Base-by-base conservation (phyloP, 768 basidiomycete species). In the Neoboletus brunneissimus region DNA sequence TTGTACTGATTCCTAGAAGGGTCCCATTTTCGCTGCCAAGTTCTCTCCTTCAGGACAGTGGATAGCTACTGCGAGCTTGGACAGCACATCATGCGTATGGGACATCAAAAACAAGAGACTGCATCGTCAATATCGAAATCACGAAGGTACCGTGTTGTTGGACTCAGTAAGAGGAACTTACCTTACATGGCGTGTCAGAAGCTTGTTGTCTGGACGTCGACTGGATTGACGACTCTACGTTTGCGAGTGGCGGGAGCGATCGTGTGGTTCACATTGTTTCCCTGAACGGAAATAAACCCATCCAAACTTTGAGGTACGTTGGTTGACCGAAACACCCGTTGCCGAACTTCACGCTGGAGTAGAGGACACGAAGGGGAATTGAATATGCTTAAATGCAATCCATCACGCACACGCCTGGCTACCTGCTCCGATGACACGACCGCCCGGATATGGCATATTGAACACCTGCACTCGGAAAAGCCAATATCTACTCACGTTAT, bases 371-470 rank as follows among this genome's bases (percentile, higher is more conserved):
- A 73, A 20, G 80, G 85, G 55, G 91, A 94, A 68, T 79, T 94
- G 59, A 93, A 90, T 64, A 85, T 89, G 67, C 79, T 93, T 48
- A 86, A 84, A 67, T 82, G 80, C 60, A 91, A 88, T 57, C 75
- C 81, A 16, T 74, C 79, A n/a, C 75, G 80, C 37, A 89, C 86
- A 31, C 80, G 81, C 41, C 66, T 94, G 43, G 89, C 89, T 13
- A 88, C 89, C 6, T 91, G 89, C 68, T 90, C 91, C 1, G 91
- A 94, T 64, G 91, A 94, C 60, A 75, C 75, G 59, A 90, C 89
- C 0, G 86, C 88, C 20, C 83, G 87, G 37, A 80, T 93, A 62
- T 94, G 90, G 90, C 79, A 81, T 52, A 72, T 89, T 48, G 81
- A 81, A 51, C 76, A 78, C 48, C 61, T 83, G 22, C 68, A 69